Evolutionary conservation across 805 yeast genomes (phyloP), one percentile per base, ranked within the genome.

Genomic region (Wickerhamomyces mucosus): DNA sequence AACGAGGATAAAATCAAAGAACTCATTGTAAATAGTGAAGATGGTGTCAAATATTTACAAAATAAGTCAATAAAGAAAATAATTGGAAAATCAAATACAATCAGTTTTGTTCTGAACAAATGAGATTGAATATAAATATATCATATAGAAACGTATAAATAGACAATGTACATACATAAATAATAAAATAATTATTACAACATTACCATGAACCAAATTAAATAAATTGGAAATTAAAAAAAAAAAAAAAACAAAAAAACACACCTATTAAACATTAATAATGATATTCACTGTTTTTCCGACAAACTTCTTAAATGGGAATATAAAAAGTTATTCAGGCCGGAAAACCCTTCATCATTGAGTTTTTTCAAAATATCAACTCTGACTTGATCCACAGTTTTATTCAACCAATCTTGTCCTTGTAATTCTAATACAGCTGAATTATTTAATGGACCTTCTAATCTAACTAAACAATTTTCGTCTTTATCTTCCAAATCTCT

Each of bases 391-490:
- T 65, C 69, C 42, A 62, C 66, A 17, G 49, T 35, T n/a, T 45
- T 35, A n/a, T n/a, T n/a, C 6, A 69, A 43, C 74, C 74, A 67
- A 3, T 29, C 26, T 13, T 36, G 51, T 24, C 43, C 39, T 1
- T 38, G 27, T 6, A 72, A 34, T 5, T 40, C 46, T 6, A 40
- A 33, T n/a, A 69, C 65, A 7, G 68, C 58, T 3, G 47, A 51
- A 29, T 58, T 62, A n/a, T 67, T 61, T 9, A 72, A 44, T 1
- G 79, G 79, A 0, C 79, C 79, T 9, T 64, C 67, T 33, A 68
- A 68, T 15, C 76, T 48, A 4, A 46, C 44, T 11, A 53, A 50
- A 11, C 63, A 54, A 0, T 37, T 46, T 0, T 44, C 45, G 9
- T 44, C 41, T 4, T 41, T 36, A 31, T 72, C 77, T 37, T 74